Evolutionary conservation across 2,329 filamentous ascomycete species (phyloP), one percentile per base, ranked within the genome.

Genomic region (Sphaerulina vaccinii): DNA sequence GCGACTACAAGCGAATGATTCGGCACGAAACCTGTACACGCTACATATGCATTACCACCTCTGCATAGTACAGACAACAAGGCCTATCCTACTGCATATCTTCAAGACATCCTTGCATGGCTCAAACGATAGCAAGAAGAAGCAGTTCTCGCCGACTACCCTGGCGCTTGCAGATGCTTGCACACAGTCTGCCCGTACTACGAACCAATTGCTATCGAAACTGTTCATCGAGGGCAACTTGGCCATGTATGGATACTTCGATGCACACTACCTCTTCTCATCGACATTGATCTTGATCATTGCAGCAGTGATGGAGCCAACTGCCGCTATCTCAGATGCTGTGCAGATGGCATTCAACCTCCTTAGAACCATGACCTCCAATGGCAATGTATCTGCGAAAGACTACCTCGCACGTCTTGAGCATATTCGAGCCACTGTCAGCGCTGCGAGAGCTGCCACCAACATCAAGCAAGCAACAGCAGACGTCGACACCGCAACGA

Each of bases 211-310:
- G 0, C 62, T 78, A 0, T 72, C 70, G 2, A 71, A 75, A 5
- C 68, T 69, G 15, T 78, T 75, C 72, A 70, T 77, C 3, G 70
- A 75, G 23, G 76, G 76, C 0, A 71, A 73, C 0, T 75, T 78
- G 44, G 66, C 70, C 0, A 76, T 71, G 0, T 76, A 77, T 35
- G 75, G 76, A 52, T 78, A 75, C 58, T 74, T 73, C 38, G 71
- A 73, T 58, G 71, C 73, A 0, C 73, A 76, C 35, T 77, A 76
- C 36, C 69, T 79, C 19, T 78, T 78, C 57, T 75, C 76, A 0
- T 70, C 74, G 0, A 69, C 73, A 2, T 73, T 71, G 0, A 69
- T 77, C 2, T 66, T 79, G 3, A 73, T 73, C 3, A 68, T 76
- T 2, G 75, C 76, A 13, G 57, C 59, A 23, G 56, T 64, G 5